Conservation (phyloP, 805 yeast species). For the Teunomyces panamensis region DNA sequence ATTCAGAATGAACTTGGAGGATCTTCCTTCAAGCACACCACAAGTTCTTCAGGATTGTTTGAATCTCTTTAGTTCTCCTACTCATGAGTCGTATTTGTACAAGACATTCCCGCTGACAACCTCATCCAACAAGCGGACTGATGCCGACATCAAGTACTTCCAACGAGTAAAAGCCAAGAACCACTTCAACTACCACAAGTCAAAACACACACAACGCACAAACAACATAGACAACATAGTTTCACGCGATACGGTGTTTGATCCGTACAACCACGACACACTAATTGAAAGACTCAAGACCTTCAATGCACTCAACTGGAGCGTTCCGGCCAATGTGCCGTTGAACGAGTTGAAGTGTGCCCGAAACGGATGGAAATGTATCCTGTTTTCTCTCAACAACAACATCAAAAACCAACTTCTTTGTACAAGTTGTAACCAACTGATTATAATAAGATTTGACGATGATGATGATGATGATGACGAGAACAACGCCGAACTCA, state of each 20-base stretch:
- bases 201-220: slow-evolving; percentile 14
- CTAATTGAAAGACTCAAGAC: slow-evolving; percentile 43
- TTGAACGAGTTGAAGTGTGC: slow-evolving; percentile 50
- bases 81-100: slow-evolving; percentile 10
- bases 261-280: slow-evolving; percentile 35
- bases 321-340: slow-evolving; percentile 22
- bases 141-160: slow-evolving; percentile 38
- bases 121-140: slow-evolving; percentile 12
- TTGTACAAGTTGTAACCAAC: slow-evolving; percentile 32
- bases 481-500: slow-evolving; percentile 54
- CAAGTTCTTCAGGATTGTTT: slow-evolving; percentile 24
- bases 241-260: slow-evolving; percentile 20
- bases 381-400: slow-evolving; percentile 21
- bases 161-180: slow-evolving; percentile 31
- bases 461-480: slow-evolving; percentile 36
- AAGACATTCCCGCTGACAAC: neutral
- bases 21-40: slow-evolving; percentile 16
- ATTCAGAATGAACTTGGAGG: slow-evolving; percentile 11
- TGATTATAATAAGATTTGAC: slow-evolving; percentile 28
- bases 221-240: slow-evolving; percentile 11
- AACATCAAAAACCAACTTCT: slow-evolving; percentile 28
- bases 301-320: slow-evolving; percentile 49
- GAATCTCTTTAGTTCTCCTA: slow-evolving; percentile 15
- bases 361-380: slow-evolving; percentile 53
- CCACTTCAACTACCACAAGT: slow-evolving; percentile 37